A percentile compares a stretch with the other conserved stretches of the same genome.
Conservation (phyloP, 1,284 basidiomycete genomes). For the Leccinum fallax region DNA sequence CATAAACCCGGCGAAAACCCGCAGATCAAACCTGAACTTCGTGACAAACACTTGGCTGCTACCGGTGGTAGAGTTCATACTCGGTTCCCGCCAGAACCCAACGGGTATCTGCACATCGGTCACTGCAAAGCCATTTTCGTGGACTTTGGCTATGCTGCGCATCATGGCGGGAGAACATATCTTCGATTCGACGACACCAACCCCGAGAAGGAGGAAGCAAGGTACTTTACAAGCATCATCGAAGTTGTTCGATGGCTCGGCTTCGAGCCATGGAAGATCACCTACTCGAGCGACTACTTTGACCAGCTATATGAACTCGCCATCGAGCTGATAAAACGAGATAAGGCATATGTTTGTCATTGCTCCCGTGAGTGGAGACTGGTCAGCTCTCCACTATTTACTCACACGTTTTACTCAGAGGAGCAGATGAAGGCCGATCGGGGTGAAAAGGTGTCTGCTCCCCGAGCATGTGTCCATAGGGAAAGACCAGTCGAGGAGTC, state of each 20-base stretch:
- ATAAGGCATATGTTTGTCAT: slow-evolving; percentile 95
- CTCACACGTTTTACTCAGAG: slow-evolving; percentile 46
- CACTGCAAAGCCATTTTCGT: slow-evolving; percentile 99
- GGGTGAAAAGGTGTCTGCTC: slow-evolving; percentile 79
- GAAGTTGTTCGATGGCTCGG: slow-evolving; percentile 97
- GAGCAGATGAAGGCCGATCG: slow-evolving; percentile 91
- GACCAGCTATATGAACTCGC: slow-evolving; percentile 87
- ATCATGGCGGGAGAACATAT: slow-evolving; percentile 90
- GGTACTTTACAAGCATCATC: slow-evolving; percentile 96
- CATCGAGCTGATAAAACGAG: slow-evolving; percentile 87
- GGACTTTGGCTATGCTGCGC: slow-evolving; percentile 96
- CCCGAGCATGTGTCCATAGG: slow-evolving; percentile 87
- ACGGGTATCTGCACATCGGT: slow-evolving; percentile 95
- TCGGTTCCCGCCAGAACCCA: slow-evolving; percentile 98
- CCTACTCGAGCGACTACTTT: slow-evolving; percentile 99
- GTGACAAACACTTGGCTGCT: slow-evolving; percentile 78
- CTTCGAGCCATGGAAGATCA: slow-evolving; percentile 98
- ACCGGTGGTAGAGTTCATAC: slow-evolving; percentile 91
- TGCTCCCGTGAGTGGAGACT: slow-evolving; percentile 78
- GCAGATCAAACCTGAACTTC: slow-evolving; percentile 80
- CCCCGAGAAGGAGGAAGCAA: slow-evolving; percentile 95
- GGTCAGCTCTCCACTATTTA: background rate
- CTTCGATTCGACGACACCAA: slow-evolving; percentile 99
- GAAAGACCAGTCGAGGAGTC: slow-evolving; percentile 85
- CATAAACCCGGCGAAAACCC: slow-evolving; percentile 96